phyloP scores from a whole-genome alignment of 768 basidiomycete species.

The Lactifluus rugatus region DNA sequence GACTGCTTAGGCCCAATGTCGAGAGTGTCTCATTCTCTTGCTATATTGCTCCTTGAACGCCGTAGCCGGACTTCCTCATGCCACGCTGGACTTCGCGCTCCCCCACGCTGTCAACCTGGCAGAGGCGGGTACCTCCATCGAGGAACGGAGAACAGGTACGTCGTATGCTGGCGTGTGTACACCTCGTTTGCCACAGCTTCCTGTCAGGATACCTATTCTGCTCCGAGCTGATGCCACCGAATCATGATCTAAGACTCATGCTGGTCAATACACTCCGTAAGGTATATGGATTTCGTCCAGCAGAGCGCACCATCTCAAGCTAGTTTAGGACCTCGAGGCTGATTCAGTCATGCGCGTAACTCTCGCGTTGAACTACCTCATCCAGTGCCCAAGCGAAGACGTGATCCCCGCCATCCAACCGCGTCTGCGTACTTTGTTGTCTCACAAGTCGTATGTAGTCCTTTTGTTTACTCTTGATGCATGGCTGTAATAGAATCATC shows the following conservation, averaged over 20 bases:
- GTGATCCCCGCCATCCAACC: slow-evolving; percentile 68
- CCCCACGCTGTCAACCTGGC: slow-evolving; percentile 69
- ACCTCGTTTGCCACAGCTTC: background rate
- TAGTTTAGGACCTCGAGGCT: slow-evolving; percentile 63
- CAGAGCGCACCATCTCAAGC: background rate
- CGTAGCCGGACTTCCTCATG: slow-evolving; percentile 31
- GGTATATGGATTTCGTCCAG: slow-evolving; percentile 29
- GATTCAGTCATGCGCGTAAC: slow-evolving; percentile 45
- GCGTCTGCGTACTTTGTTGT: slow-evolving; percentile 54
- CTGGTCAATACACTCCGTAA: slow-evolving; percentile 81
- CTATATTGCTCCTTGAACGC: slow-evolving; percentile 56
- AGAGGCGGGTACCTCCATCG: slow-evolving; percentile 50
- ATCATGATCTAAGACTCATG: slow-evolving; percentile 71
- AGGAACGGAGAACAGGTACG: slow-evolving; percentile 61
- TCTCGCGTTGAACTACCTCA: slow-evolving; percentile 63
- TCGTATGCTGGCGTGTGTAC: background rate
- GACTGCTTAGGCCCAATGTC: slow-evolving; percentile 46
- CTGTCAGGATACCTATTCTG: slow-evolving; percentile 69
- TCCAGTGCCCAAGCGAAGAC: slow-evolving; percentile 50
- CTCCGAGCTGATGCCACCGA: slow-evolving; percentile 53
- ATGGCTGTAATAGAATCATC: background rate
- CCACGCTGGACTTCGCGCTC: slow-evolving; percentile 61
- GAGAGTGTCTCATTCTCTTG: slow-evolving; percentile 57
- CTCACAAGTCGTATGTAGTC: slow-evolving; percentile 67
- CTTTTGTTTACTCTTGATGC: slow-evolving; percentile 3